These are phyloP conservation scores for Phascolomyces articulosus DNA, from an alignment of 371 early-diverging fungal species.

Conservation along the genomic window DNA sequence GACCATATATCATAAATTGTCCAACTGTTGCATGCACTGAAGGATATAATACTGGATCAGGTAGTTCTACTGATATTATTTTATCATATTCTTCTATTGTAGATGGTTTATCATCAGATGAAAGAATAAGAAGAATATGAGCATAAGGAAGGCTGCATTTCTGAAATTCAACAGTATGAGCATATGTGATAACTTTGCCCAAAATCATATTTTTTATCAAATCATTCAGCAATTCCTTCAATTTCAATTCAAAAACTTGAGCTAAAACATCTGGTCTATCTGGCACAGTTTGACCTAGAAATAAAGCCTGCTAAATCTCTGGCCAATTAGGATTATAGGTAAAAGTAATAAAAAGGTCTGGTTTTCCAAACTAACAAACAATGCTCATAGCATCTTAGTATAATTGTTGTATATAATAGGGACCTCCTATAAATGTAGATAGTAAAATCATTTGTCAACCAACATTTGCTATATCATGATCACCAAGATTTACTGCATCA, in stretches of 20 bases:
- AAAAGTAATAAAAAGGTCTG: slow-evolving; percentile 3
- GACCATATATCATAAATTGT: slow-evolving; percentile 36
- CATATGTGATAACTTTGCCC: too few relatives aligned
- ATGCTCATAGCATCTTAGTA: slow-evolving; percentile 10
- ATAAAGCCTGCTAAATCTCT: background rate
- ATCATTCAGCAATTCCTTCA: background rate
- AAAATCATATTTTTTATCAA: background rate
- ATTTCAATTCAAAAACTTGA: background rate
- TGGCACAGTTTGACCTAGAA: slow-evolving; percentile 1
- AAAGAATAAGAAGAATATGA: background rate
- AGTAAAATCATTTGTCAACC: background rate
- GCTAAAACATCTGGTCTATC: slow-evolving; percentile 3
- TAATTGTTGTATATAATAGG: background rate
- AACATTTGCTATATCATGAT: background rate
- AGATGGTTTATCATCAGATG: background rate
- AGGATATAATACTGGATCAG: background rate
- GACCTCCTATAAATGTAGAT: background rate
- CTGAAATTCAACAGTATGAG: background rate
- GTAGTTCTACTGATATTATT: background rate
- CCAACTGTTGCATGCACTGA: slow-evolving; percentile 1
- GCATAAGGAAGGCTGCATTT: background rate
- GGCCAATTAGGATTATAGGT: background rate
- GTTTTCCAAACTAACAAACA: background rate
- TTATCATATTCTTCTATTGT: background rate
- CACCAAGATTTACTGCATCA: background rate